Evolutionary conservation across 345 rosid species (phyloP), one percentile per base, ranked within the genome.

Genomic region (Euphorbia pulcherrima): DNA sequence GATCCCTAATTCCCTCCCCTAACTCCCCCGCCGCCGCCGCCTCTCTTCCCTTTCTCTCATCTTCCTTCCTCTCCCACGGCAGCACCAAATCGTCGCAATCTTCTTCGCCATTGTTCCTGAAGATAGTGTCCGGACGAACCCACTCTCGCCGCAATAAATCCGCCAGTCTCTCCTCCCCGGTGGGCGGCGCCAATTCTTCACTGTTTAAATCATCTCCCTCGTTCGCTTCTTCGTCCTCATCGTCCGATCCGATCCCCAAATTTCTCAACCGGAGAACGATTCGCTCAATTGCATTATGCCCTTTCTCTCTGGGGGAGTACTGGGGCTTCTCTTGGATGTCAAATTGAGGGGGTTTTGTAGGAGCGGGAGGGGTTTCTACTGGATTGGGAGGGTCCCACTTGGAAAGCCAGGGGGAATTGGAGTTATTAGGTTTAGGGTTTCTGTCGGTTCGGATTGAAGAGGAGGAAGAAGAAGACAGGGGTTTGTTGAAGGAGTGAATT

Each of bases 211-310:
- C 85, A 0, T 65, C 64, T 35, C 39, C 86, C 1, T 62, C 79
- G 1, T 20, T 54, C 18, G 18, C 68, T 8, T 55, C 84, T 24
- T 82, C 89, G 8, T 81, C 92, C 40, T 84, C 91, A 21, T 84
- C 94, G 55, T 89, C 90, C 1, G 89, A 80, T 4, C 80, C 96
- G 62, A 91, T 56, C 24, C 97, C 99, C 10, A 94, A 59, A 77
- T 94, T 86, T 69, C 97, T 79, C 70, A 94, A 73, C 64, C 97
- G 83, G 48, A 94, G 90, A 54, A 89, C 97, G 29, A 94, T 94
- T 70, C 92, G 82, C 54, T 94, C 92, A 2, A 94, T 84, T 8
- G 97, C 90, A 64, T 67, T 90, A 46, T 85, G 82, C 24, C 90
- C 89, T 78, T 60, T 89, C 52, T 79, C 88, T 52, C 67, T 59